Conservation (phyloP, 1,284 basidiomycete species). For the Trichosporon sp. region DNA sequence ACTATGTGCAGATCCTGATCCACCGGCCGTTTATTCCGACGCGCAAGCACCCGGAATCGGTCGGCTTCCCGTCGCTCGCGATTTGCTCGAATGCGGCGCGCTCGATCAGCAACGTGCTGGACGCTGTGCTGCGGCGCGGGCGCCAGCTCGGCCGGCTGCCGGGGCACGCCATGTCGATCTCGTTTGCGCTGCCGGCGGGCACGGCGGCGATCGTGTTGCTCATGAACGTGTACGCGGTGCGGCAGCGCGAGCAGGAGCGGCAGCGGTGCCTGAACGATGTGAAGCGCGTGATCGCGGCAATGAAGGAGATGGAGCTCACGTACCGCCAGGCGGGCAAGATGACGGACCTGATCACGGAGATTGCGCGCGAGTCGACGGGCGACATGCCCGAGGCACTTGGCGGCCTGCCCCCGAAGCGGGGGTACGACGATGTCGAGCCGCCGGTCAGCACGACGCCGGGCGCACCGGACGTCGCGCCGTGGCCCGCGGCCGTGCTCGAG, state of each 20-base stretch:
- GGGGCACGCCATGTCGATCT: slow-evolving; percentile 44
- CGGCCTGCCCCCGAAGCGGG: slow-evolving; percentile 10
- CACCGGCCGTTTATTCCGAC: slow-evolving; percentile 75
- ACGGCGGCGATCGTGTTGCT: slow-evolving; percentile 65
- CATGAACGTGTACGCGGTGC: slow-evolving; percentile 67
- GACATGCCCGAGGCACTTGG: slow-evolving; percentile 1
- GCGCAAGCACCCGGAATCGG: slow-evolving; percentile 36
- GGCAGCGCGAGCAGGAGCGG: slow-evolving; percentile 58
- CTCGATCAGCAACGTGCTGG: slow-evolving; percentile 68
- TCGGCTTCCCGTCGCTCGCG: slow-evolving; percentile 62
- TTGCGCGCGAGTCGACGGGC: slow-evolving; percentile 20
- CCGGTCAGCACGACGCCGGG: slow-evolving; percentile 8
- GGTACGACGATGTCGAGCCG: slow-evolving; percentile 11
- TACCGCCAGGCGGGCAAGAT: slow-evolving; percentile 50
- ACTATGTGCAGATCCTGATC: slow-evolving; percentile 63
- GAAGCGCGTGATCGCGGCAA: slow-evolving; percentile 62
- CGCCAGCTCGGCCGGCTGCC: slow-evolving; percentile 44
- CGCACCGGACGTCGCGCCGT: slow-evolving; percentile 13
- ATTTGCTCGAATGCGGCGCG: slow-evolving; percentile 80
- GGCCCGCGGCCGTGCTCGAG: background rate
- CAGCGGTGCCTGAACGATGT: slow-evolving; percentile 66
- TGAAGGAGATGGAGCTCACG: slow-evolving; percentile 56
- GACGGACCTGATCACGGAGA: slow-evolving; percentile 37
- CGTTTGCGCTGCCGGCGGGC: slow-evolving; percentile 53
- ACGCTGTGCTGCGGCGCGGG: slow-evolving; percentile 49